These are phyloP conservation scores for Dactylis glomerata DNA, from an alignment of 176 grass and related monocot genomes.

Conservation along the genomic window DNA sequence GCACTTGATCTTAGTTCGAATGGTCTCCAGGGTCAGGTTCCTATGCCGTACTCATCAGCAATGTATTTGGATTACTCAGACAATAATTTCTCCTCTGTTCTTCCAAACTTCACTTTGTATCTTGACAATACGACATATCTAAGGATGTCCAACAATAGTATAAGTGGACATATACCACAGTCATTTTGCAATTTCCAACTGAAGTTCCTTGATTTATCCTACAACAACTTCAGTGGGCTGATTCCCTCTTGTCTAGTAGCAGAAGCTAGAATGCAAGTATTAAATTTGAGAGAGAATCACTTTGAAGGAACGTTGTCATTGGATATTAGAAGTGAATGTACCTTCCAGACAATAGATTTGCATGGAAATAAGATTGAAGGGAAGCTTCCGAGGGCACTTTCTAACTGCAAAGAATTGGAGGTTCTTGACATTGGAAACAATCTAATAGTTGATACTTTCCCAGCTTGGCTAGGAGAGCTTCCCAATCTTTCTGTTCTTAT, in stretches of 20 bases:
- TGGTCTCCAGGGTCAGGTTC: not conserved
- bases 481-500: not conserved
- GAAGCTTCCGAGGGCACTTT: not conserved
- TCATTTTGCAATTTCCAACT: not conserved
- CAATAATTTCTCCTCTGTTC: not conserved
- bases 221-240: not conserved
- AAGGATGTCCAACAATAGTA: not conserved
- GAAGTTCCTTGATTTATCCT: not conserved
- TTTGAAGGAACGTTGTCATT: not conserved
- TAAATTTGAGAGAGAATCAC: not conserved
- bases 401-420: not conserved
- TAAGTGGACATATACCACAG: not conserved
- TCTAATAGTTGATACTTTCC: not conserved
- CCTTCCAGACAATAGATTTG: conserved; percentile 8
- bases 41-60: not conserved
- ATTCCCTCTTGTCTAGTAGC: not conserved
- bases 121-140: not conserved
- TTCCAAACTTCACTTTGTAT: too few species aligned
- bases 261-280: not conserved
- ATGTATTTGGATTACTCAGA: not conserved
- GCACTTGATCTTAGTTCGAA: conserved; percentile 9
- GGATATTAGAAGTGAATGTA: not conserved
- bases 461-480: not conserved
- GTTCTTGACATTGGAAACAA: conserved; percentile 9
- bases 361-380: not conserved